Percentiles rank a stretch among this genome's conserved stretches.
Conservation (phyloP, 2,329 filamentous ascomycete genomes). For the Monosporascus sp. region DNA sequence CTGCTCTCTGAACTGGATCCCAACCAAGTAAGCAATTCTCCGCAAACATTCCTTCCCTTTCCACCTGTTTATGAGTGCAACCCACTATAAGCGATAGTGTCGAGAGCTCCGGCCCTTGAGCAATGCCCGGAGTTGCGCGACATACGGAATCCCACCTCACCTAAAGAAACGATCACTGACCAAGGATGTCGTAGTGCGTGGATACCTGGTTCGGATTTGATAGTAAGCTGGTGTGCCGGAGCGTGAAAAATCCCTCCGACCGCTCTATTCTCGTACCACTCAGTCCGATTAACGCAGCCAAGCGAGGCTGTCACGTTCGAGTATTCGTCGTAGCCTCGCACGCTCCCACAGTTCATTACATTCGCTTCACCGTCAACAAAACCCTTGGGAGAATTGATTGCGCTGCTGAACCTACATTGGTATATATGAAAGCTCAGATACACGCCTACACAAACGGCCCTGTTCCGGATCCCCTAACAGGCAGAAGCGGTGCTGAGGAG, state of each 20-base stretch:
- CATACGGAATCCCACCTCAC: not conserved
- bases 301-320: conserved; percentile 35
- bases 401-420: conserved; percentile 47
- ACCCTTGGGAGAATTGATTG: conserved; percentile 52
- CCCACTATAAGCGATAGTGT: too few species aligned
- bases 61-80: not conserved
- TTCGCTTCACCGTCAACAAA: conserved; percentile 47
- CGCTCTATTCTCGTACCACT: conserved; percentile 52
- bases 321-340: conserved; percentile 32
- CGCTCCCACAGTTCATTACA: conserved; percentile 29
- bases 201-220: conserved; percentile 46
- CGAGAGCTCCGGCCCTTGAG: too few species aligned
- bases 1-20: conserved; percentile 47
- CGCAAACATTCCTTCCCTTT: not conserved
- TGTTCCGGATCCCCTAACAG: conserved; percentile 52
- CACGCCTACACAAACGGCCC: conserved; percentile 58
- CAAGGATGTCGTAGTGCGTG: not conserved
- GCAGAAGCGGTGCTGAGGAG: conserved; percentile 57
- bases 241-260: conserved; percentile 31
- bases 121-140: too few species aligned
- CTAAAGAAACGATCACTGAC: not conserved
- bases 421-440: conserved; percentile 52
- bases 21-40: conserved; percentile 34
- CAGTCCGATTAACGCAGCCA: conserved; percentile 28
- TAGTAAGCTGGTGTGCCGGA: conserved; percentile 53